phyloP scores from a whole-genome alignment of 1,284 basidiomycete genomes.

The Ganoderma multipileum region DNA sequence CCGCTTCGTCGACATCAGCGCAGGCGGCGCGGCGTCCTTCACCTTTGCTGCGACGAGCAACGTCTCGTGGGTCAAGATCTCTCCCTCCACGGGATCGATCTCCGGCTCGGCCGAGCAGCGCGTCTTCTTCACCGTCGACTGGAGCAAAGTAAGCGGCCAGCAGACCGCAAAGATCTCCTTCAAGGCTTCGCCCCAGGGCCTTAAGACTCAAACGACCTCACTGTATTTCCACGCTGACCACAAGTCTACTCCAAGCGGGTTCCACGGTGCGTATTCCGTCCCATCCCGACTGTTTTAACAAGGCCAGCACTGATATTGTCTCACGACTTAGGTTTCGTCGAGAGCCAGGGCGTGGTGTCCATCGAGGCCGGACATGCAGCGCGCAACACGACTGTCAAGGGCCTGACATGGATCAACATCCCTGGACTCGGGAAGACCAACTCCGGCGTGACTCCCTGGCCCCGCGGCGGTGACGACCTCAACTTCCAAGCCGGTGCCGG shows the following conservation, averaged over 20 bases:
- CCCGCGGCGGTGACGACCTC: slow-evolving; percentile 56
- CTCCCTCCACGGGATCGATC: slow-evolving; percentile 55
- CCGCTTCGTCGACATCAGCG: slow-evolving; percentile 65
- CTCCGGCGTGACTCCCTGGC: slow-evolving; percentile 68
- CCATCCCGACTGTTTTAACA: background rate
- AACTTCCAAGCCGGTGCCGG: slow-evolving; percentile 67
- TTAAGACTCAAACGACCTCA: slow-evolving; percentile 42
- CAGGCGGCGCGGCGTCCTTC: slow-evolving; percentile 66
- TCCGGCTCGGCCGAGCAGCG: slow-evolving; percentile 59
- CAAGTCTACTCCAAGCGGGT: slow-evolving; percentile 46
- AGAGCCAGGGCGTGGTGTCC: slow-evolving; percentile 68
- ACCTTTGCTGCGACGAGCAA: slow-evolving; percentile 59
- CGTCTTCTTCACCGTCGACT: slow-evolving; percentile 66
- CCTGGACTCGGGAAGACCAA: slow-evolving; percentile 65
- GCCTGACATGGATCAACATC: slow-evolving; percentile 63
- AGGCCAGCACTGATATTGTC: background rate
- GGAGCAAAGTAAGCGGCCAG: slow-evolving; percentile 56
- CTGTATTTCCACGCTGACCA: slow-evolving; percentile 50
- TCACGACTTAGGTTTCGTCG: slow-evolving; percentile 57
- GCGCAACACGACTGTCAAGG: slow-evolving; percentile 57
- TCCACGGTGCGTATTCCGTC: slow-evolving; percentile 50
- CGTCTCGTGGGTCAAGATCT: slow-evolving; percentile 61
- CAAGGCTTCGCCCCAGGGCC: slow-evolving; percentile 50
- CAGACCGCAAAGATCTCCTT: slow-evolving; percentile 55
- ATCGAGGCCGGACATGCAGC: slow-evolving; percentile 69